Conservation (phyloP, 331 rosid species). For the Cydonia oblonga region DNA sequence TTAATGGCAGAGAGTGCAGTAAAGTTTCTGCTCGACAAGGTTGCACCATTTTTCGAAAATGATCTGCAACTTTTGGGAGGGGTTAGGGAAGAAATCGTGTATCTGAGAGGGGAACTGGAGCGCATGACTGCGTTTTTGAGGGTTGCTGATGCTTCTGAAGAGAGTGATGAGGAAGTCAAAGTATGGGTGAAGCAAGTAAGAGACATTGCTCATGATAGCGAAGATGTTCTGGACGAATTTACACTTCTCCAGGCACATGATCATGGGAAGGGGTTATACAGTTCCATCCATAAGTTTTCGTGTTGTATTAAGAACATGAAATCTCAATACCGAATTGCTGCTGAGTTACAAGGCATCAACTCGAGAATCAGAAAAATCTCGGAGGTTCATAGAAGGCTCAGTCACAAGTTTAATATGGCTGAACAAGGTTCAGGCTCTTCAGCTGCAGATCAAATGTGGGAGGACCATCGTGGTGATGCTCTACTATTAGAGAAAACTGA, state of each 20-base stretch:
- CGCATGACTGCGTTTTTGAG: constrained; percentile 10
- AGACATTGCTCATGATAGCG: constrained; percentile 4
- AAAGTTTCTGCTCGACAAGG: constrained; percentile 10
- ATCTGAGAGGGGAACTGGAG: constrained; percentile 10
- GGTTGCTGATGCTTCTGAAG: constrained; percentile 4
- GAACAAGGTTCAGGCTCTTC: not conserved
- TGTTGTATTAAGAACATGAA: constrained; percentile 5
- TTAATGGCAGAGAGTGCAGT: constrained; percentile 16
- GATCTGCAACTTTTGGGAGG: not conserved
- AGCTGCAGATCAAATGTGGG: not conserved
- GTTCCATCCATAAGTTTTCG: not conserved
- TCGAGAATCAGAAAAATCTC: not conserved
- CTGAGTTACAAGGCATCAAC: not conserved
- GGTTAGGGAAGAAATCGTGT: not conserved
- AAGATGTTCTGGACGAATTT: constrained; percentile 17
- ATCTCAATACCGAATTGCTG: constrained; percentile 2
- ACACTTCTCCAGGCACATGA: constrained; percentile 1
- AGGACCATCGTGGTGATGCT: constrained; percentile 10
- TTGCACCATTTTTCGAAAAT: not conserved
- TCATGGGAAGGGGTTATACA: not conserved
- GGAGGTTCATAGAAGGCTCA: not conserved
- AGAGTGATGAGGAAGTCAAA: constrained; percentile 6
- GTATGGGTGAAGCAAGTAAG: constrained; percentile 23
- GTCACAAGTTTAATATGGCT: not conserved
- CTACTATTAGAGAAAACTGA: constrained; percentile 5